Base-by-base conservation (phyloP, 1,284 basidiomycete genomes). In the Ganoderma meredithae region DNA sequence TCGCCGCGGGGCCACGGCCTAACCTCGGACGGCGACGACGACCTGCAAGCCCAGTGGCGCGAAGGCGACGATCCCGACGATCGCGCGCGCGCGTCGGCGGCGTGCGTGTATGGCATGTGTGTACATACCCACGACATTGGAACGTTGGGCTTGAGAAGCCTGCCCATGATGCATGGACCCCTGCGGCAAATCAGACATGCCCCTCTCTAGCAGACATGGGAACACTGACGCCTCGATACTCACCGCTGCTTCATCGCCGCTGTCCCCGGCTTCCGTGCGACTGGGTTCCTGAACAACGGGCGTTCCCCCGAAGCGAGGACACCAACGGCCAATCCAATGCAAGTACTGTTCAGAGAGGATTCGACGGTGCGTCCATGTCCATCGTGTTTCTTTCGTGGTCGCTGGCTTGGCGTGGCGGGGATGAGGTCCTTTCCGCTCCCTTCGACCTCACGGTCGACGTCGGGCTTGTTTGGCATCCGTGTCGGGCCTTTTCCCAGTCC, bases 21-120 rank as follows among this genome's bases (percentile, higher is more conserved):
- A 33, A 56, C 19, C 31, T 56, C 55, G 55, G 55, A 36, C 55
- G 55, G 36, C 55, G 55, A 56, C 55, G 55, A 56, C 31, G 53
- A 55, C 33, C 53, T 55, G 49, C 49, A 27, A 19, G 52, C 8
- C 3, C 52, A 25, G 25, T 31, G 52, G 12, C 52, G 52, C 52
- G 12, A 17, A 13, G 52, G 25, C 55, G 55, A 36, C 55, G 55
- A 56, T 56, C 55, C 36, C 55, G 55, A 56, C 55, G 55, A 56
- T 56, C 13, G 33, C 53, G 27, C 19, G 17, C 27, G 31, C 15
- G 27, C 27, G 27, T 31, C 27, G 27, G 27, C 27, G 27, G 27
- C 27, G 27, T 31, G 27, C 3, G 27, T 31, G 27, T 31, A 31
- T 31, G 27, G 27, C 3, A 31, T 31, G 27, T 31, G 27, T 31